Evolutionary conservation across 1,139 yeast species (phyloP).

Genomic region (Blastobotrys petasosporus): DNA sequence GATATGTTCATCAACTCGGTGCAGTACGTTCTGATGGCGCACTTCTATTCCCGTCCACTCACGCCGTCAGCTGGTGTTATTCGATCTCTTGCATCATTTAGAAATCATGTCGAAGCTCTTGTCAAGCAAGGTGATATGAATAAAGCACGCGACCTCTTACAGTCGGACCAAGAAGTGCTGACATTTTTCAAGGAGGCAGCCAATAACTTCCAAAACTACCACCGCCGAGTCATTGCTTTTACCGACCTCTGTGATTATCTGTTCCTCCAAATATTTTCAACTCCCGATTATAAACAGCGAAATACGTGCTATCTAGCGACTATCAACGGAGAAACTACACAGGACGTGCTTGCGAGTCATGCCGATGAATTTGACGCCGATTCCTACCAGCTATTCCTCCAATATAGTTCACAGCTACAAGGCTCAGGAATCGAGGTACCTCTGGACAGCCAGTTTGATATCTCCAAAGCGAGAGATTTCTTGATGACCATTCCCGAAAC

Average conservation of each 20-base stretch:
- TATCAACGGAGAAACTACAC: background rate
- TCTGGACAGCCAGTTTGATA: too few relatives aligned
- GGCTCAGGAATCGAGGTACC: too few relatives aligned
- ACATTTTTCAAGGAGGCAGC: slow-evolving; percentile 27
- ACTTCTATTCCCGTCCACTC: slow-evolving; percentile 62
- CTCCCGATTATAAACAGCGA: too few relatives aligned
- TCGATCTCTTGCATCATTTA: slow-evolving; percentile 44
- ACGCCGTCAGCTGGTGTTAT: slow-evolving; percentile 18
- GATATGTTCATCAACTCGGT: slow-evolving; percentile 46
- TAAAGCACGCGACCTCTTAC: background rate
- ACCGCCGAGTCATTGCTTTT: background rate
- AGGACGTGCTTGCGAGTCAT: background rate
- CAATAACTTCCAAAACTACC: slow-evolving; percentile 35
- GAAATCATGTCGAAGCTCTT: slow-evolving; percentile 34
- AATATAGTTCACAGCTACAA: too few relatives aligned
- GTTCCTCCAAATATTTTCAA: too few relatives aligned
- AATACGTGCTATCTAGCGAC: too few relatives aligned
- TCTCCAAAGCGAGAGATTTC: background rate
- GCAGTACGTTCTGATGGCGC: slow-evolving; percentile 61
- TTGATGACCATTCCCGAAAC: background rate
- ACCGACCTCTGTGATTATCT: background rate
- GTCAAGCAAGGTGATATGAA: slow-evolving; percentile 4
- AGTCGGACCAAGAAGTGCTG: too few relatives aligned
- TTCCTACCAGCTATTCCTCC: background rate
- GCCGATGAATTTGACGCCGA: background rate